Evolutionary conservation across 2,329 filamentous ascomycete genomes (phyloP).

Genomic region (Colletotrichum sp.): DNA sequence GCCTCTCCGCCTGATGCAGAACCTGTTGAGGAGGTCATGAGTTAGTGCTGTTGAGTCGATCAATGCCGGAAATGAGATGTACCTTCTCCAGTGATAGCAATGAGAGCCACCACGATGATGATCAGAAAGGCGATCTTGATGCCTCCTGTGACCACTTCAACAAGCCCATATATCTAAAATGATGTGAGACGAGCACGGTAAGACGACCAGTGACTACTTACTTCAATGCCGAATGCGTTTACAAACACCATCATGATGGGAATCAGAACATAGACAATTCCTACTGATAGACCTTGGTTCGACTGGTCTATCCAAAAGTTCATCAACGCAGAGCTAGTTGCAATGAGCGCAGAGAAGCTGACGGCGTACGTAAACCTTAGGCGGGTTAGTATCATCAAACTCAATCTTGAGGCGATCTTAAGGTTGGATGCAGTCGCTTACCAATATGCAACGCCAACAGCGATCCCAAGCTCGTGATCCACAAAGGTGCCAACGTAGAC

Average conservation of each 20-base stretch:
- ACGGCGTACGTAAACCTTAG: conserved; percentile 27
- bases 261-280: conserved; percentile 27
- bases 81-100: neutral
- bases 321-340: conserved; percentile 26
- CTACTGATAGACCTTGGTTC: conserved; percentile 19
- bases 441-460: conserved; percentile 36
- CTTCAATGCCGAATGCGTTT: neutral
- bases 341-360: conserved; percentile 29
- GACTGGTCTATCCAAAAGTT: conserved; percentile 25
- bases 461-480: conserved; percentile 34
- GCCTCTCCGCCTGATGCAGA: neutral
- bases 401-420: neutral
- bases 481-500: conserved; percentile 36
- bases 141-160: conserved; percentile 28
- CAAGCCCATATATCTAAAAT: conserved; percentile 29
- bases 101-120: conserved; percentile 24
- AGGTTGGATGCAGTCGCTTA: conserved; percentile 22
- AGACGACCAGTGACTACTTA: neutral
- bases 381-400: neutral
- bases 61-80: neutral
- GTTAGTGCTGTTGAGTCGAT: neutral
- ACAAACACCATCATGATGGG: conserved; percentile 8
- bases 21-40: neutral
- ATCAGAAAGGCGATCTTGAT: conserved; percentile 29
- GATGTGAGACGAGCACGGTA: neutral